A percentile compares a stretch with the other conserved stretches of the same genome.
These are phyloP conservation scores for Boletus eberwhitei DNA, from an alignment of 768 basidiomycete genomes.

Conservation along the genomic window DNA sequence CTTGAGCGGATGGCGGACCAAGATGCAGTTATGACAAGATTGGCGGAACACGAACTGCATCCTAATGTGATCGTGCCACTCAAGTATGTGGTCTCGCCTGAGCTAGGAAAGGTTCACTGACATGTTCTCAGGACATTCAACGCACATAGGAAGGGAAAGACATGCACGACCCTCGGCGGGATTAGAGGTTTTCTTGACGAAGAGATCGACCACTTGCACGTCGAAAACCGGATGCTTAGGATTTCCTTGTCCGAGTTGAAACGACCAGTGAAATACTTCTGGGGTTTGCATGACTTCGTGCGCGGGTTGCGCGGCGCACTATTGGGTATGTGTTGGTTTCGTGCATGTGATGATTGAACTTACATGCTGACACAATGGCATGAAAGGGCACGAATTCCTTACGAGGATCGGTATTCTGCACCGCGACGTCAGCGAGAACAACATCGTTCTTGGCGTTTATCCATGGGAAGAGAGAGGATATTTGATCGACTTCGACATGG, in stretches of 20 bases:
- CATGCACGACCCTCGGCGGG: background rate
- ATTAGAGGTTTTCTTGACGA: conserved; percentile 8
- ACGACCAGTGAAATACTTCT: conserved; percentile 13
- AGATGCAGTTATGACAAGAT: background rate
- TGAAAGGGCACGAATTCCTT: conserved; percentile 16
- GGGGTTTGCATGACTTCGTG: conserved; percentile 16
- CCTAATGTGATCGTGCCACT: background rate
- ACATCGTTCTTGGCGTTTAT: too few species aligned
- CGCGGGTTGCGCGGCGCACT: too few species aligned
- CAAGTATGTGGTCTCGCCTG: background rate
- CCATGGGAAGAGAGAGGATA: too few species aligned
- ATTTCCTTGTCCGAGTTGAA: background rate
- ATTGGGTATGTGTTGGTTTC: too few species aligned
- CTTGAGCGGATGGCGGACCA: background rate
- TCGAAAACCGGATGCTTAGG: conserved; percentile 2
- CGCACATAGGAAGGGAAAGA: background rate
- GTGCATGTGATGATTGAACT: too few species aligned
- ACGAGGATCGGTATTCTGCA: background rate
- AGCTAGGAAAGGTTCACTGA: background rate
- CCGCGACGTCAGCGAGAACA: too few species aligned
- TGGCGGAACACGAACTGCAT: background rate
- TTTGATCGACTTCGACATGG: conserved; percentile 31
- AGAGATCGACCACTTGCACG: background rate
- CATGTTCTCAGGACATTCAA: background rate
- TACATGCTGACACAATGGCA: background rate